phyloP scores from a whole-genome alignment of 225 moss, liverwort and hornwort genomes.

The Pleurozium schreberi region DNA sequence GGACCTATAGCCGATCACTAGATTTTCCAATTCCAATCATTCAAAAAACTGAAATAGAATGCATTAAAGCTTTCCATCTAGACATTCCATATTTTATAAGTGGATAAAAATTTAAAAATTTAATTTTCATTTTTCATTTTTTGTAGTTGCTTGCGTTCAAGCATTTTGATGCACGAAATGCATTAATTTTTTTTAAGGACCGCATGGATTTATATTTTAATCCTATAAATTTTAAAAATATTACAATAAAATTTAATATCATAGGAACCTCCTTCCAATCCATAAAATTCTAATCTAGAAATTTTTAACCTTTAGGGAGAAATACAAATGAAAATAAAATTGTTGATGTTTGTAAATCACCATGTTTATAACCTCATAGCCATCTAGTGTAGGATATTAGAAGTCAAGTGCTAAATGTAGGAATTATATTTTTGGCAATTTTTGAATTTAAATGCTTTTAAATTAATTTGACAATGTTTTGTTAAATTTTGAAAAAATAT shows the following conservation, averaged over 20 bases:
- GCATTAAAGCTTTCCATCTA: not conserved
- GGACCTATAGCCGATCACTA: too few species aligned
- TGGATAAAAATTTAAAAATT: not conserved
- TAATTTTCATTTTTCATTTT: not conserved
- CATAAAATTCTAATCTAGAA: not conserved
- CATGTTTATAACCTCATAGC: too few species aligned
- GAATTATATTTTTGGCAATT: not conserved
- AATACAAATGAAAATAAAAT: too few species aligned
- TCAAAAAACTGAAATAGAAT: too few species aligned
- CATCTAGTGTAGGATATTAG: not conserved
- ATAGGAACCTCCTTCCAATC: rapidly evolving
- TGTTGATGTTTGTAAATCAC: rapidly evolving
- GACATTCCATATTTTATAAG: not conserved
- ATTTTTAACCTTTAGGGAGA: rapidly evolving
- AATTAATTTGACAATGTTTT: not conserved
- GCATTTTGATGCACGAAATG: too few species aligned
- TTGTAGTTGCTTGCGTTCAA: not conserved
- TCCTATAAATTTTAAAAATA: not conserved
- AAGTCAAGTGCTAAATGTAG: not conserved
- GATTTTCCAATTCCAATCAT: too few species aligned
- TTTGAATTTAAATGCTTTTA: not conserved
- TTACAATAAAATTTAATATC: not conserved
- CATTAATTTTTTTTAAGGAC: not conserved
- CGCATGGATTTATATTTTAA: too few species aligned
- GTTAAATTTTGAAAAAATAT: not conserved